Evolutionary conservation across 495 filamentous ascomycete species (phyloP).

Genomic region (Trichoderma gamsii): DNA sequence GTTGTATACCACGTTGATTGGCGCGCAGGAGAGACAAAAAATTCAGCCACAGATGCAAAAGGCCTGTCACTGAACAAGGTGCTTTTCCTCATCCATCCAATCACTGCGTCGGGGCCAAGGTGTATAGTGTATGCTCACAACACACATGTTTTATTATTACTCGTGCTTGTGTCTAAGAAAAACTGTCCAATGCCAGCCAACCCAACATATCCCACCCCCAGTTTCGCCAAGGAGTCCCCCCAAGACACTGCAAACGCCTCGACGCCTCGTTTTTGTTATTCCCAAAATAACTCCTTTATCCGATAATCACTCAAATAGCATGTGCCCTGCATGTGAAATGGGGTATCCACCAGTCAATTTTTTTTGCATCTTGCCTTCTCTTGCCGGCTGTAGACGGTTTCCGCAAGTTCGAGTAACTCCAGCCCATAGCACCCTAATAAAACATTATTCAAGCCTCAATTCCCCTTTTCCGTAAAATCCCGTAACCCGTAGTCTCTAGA

Average conservation of each 20-base stretch:
- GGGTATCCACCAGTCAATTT: background rate
- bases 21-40: background rate
- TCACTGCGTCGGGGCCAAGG: background rate
- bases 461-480: background rate
- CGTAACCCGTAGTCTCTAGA: background rate
- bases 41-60: conserved; percentile 9
- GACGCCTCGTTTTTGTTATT: background rate
- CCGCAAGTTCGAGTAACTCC: background rate
- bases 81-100: background rate
- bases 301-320: background rate
- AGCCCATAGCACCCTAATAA: background rate
- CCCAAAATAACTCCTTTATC: background rate
- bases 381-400: background rate
- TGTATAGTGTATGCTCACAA: background rate
- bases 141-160: conserved; percentile 3
- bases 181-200: background rate
- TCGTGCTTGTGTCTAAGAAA: conserved; percentile 8
- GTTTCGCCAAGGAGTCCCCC: background rate
- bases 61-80: conserved; percentile 2
- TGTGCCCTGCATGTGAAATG: background rate
- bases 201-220: background rate
- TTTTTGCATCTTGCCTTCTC: background rate
- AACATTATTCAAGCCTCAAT: background rate
- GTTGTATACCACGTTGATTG: background rate
- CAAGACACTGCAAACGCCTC: background rate